Percentiles rank a stretch among this genome's conserved stretches.
Evolutionary conservation across 2,329 filamentous ascomycete species (phyloP).

Genomic region (Exophiala phaeomuriformis): DNA sequence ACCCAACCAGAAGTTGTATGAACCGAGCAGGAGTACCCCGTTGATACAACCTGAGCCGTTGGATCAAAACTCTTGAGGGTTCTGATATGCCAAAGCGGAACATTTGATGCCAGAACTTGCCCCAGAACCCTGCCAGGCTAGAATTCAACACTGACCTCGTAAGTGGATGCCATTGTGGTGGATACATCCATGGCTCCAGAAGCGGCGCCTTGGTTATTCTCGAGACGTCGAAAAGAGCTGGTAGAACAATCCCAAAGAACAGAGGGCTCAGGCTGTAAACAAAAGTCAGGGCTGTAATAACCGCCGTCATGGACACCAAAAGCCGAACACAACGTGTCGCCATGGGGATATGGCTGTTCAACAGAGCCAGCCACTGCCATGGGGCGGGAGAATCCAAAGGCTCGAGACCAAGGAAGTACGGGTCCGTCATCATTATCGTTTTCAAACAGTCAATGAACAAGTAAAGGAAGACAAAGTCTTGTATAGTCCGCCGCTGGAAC

Average conservation of each 20-base stretch:
- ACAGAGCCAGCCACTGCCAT: constrained; percentile 20
- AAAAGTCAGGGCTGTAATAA: constrained; percentile 55
- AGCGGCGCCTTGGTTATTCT: constrained; percentile 52
- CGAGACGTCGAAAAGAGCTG: constrained; percentile 39
- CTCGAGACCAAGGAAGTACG: constrained; percentile 62
- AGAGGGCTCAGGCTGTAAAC: constrained; percentile 57
- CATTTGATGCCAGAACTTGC: constrained; percentile 82
- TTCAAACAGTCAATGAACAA: constrained; percentile 64
- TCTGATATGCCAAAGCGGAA: constrained; percentile 58
- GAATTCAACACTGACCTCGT: constrained; percentile 45
- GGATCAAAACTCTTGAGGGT: constrained; percentile 27
- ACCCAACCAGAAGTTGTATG: constrained; percentile 48
- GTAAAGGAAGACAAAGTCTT: constrained; percentile 50
- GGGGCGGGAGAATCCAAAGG: constrained; percentile 41
- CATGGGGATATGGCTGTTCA: constrained; percentile 12
- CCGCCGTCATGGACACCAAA: constrained; percentile 47
- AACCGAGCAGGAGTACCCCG: constrained; percentile 30
- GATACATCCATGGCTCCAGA: constrained; percentile 55
- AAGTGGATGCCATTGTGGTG: constrained; percentile 48
- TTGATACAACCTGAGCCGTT: constrained; percentile 9
- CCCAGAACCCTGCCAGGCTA: constrained; percentile 77
- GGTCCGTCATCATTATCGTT: constrained; percentile 63
- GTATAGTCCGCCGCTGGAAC: constrained; percentile 12
- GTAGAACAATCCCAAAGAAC: constrained; percentile 48
- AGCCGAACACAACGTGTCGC: constrained; percentile 50